A percentile compares a stretch with the other conserved stretches of the same genome.
phyloP scores from a whole-genome alignment of 805 yeast genomes.

The Cyberlindnera amylophila region DNA sequence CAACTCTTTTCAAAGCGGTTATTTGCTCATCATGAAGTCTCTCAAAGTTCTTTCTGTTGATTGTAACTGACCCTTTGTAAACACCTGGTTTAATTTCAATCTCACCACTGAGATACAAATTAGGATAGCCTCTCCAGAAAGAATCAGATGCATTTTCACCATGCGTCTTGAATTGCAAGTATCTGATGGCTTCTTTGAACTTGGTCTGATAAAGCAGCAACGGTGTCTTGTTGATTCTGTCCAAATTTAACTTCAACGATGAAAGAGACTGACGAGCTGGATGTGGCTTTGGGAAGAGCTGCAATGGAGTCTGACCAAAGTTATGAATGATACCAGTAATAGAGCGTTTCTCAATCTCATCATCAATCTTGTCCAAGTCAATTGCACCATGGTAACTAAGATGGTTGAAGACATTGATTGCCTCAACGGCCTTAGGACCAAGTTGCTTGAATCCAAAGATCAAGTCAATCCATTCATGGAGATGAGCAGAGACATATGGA shows the following conservation, averaged over 20 bases:
- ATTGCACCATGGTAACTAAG: conserved; percentile 83
- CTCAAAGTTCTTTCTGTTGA: conserved; percentile 28
- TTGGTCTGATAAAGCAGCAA: conserved; percentile 41
- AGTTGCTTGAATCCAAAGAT: conserved; percentile 78
- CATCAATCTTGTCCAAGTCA: conserved; percentile 67
- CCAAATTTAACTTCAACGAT: conserved; percentile 24
- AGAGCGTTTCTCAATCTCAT: conserved; percentile 70
- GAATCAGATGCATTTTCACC: conserved; percentile 30
- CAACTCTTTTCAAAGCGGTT: conserved; percentile 26
- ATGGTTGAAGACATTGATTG: conserved; percentile 78
- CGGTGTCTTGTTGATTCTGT: conserved; percentile 34
- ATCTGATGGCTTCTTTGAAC: conserved; percentile 37
- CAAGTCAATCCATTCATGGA: conserved; percentile 83
- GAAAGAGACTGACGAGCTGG: conserved; percentile 43
- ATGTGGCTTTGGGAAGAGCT: conserved; percentile 67
- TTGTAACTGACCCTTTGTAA: conserved; percentile 20
- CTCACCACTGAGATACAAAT: conserved; percentile 25
- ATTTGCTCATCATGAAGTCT: conserved; percentile 31
- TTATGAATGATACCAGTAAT: conserved; percentile 83
- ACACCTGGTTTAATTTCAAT: conserved; percentile 24
- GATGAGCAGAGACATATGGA: conserved; percentile 68
- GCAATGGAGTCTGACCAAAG: conserved; percentile 87
- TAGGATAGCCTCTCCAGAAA: conserved; percentile 51
- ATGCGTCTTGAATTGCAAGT: conserved; percentile 41
- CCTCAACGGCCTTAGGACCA: conserved; percentile 62